Evolutionary conservation across 805 yeast genomes (phyloP).

Genomic region (Lachancea nothofagi): DNA sequence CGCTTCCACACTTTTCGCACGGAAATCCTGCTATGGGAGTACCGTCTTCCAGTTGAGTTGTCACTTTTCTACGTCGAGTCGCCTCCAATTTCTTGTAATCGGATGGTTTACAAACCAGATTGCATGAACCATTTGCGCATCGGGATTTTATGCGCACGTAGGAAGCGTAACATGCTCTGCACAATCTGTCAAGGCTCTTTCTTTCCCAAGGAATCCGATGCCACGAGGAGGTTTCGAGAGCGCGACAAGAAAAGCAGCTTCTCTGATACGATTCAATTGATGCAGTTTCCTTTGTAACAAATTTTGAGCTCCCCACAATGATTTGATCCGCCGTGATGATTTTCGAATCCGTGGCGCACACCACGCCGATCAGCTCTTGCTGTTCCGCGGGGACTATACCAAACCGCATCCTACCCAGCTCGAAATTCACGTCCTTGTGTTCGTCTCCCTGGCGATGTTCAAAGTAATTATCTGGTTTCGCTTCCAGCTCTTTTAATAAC

Average conservation of each 20-base stretch:
- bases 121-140: not conserved
- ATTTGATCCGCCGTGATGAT: not conserved
- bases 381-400: not conserved
- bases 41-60: no score
- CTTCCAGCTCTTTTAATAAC: no score
- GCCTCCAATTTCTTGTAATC: not conserved
- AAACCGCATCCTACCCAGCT: no score
- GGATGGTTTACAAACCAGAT: not conserved
- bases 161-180: slow-evolving; percentile 1
- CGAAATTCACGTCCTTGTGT: no score
- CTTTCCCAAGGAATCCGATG: not conserved
- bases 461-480: no score
- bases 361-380: not conserved
- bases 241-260: not conserved
- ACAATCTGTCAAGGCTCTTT: not conserved
- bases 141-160: not conserved
- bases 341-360: not conserved
- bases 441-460: no score
- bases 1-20: no score
- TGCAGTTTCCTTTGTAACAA: not conserved
- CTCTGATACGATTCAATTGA: not conserved
- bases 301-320: not conserved
- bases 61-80: no score
- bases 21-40: no score
- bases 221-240: not conserved